Conservation (phyloP, 192 early-diverging fungal species). For the Piromyces finnis region DNA sequence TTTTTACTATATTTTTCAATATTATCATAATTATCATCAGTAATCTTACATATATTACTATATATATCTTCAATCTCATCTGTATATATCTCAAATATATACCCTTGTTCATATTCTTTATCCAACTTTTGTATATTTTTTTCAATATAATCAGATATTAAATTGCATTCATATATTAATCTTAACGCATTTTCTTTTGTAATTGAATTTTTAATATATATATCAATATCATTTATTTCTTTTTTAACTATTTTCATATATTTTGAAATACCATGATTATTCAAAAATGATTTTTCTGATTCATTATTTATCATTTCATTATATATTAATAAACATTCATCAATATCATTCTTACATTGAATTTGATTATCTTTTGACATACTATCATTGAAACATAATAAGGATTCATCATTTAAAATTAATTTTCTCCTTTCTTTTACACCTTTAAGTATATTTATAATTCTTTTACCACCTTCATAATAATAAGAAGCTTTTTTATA, state of each 20-base stretch:
- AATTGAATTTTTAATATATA: not conserved
- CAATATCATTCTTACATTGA: not conserved
- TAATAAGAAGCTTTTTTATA: not conserved
- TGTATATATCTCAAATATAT: not conserved
- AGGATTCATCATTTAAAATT: not conserved
- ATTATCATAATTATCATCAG: not conserved
- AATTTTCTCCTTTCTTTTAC: not conserved
- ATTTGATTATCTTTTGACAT: not conserved
- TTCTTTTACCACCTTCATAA: not conserved
- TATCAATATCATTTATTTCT: not conserved
- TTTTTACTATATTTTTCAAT: not conserved
- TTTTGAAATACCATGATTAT: not conserved
- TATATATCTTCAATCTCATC: not conserved
- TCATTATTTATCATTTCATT: not conserved
- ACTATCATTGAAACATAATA: not conserved
- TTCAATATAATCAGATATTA: not conserved
- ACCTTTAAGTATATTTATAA: not conserved
- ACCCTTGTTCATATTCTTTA: not conserved
- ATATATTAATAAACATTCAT: not conserved
- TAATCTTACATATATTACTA: not conserved
- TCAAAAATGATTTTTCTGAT: not conserved
- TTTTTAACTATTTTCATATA: not conserved
- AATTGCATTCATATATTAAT: not conserved
- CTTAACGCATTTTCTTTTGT: not conserved
- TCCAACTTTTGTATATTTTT: not conserved